A percentile compares a stretch with the other conserved stretches of the same genome.
Evolutionary conservation across 768 basidiomycete species (phyloP).

Genomic region (Mrakia frigida): DNA sequence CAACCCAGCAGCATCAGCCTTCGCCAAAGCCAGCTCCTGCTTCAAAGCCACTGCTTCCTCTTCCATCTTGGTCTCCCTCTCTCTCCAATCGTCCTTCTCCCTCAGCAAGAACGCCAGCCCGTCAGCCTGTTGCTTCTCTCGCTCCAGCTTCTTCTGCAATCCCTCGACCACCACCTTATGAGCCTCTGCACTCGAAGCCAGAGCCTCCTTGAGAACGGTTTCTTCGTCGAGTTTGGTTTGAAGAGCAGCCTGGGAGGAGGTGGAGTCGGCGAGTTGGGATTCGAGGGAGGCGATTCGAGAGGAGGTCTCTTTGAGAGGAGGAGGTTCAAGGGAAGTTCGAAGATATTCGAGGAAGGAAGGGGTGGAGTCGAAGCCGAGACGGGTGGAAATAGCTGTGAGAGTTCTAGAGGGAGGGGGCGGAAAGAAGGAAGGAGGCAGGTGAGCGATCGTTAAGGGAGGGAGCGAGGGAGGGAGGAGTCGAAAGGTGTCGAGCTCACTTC

Average conservation of each 20-base stretch:
- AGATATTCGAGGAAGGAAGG: not conserved
- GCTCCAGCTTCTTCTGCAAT: not conserved
- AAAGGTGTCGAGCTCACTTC: not conserved
- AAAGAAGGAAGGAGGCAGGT: not conserved
- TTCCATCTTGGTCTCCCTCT: not conserved
- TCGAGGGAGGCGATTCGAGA: conserved; percentile 10
- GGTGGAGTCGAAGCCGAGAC: not conserved
- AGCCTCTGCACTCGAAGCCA: not conserved
- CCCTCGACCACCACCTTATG: not conserved
- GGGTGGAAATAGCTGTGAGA: not conserved
- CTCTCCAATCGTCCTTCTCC: conserved; percentile 12
- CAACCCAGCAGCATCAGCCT: not conserved
- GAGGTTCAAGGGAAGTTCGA: not conserved
- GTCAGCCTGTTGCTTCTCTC: not conserved
- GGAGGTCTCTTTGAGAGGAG: not conserved
- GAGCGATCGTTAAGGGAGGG: not conserved
- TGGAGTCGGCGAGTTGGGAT: not conserved
- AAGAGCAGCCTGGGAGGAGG: not conserved
- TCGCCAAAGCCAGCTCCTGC: conserved; percentile 1
- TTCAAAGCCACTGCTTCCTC: not conserved
- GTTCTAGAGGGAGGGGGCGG: not conserved
- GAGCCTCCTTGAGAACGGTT: not conserved
- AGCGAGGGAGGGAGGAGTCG: not conserved
- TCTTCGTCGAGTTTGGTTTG: not conserved
- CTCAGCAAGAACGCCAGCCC: not conserved